phyloP scores from a whole-genome alignment of 2,329 filamentous ascomycete species.

The Ceratocystis diversiconidia region DNA sequence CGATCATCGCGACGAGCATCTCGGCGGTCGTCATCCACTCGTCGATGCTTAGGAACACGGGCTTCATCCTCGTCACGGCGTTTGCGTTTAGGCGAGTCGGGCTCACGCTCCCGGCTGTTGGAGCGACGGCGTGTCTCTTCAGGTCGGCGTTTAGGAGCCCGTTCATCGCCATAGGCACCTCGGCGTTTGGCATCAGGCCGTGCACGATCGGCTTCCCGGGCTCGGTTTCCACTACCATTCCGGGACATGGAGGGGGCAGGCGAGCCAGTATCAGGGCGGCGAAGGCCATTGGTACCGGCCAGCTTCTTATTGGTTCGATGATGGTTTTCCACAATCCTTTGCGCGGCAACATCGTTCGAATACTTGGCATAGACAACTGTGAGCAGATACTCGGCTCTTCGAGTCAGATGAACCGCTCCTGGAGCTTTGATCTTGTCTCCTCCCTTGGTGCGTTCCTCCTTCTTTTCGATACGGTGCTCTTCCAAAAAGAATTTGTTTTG shows the following conservation, averaged over 20 bases:
- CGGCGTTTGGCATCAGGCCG: conserved; percentile 44
- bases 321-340: conserved; percentile 76
- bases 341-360: conserved; percentile 59
- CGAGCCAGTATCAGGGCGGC: conserved; percentile 53
- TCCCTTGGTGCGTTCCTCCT: conserved; percentile 71
- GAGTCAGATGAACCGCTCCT: conserved; percentile 91
- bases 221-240: conserved; percentile 35
- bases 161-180: conserved; percentile 33
- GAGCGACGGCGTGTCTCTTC: conserved; percentile 27
- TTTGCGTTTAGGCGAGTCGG: conserved; percentile 18
- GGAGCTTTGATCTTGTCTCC: conserved; percentile 77
- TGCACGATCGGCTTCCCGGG: conserved; percentile 35
- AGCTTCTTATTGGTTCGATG: conserved; percentile 86
- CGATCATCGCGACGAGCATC: conserved; percentile 21
- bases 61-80: conserved; percentile 20
- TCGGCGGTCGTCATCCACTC: conserved; percentile 29
- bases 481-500: conserved; percentile 88
- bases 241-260: conserved; percentile 40
- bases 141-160: conserved; percentile 35
- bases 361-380: conserved; percentile 86
- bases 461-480: conserved; percentile 95
- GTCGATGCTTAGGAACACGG: conserved; percentile 31
- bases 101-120: conserved; percentile 28
- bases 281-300: conserved; percentile 42
- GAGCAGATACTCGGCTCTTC: conserved; percentile 84